These are phyloP conservation scores for Tricharina praecox DNA, from an alignment of 495 filamentous ascomycete genomes.

Conservation along the genomic window DNA sequence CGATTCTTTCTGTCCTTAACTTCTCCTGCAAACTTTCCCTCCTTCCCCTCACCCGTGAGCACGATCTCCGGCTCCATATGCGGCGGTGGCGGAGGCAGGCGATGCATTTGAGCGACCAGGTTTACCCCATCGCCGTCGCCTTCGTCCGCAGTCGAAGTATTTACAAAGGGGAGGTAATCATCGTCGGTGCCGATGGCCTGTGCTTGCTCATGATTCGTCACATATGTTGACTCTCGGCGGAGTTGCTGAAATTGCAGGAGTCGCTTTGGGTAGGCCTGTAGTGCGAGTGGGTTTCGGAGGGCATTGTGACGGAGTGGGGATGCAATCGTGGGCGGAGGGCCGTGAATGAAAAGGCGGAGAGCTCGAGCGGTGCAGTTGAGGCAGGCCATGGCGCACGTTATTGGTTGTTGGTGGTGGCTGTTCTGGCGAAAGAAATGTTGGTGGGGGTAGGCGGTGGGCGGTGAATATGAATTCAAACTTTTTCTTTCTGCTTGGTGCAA, in stretches of 20 bases:
- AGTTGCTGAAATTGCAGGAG: background rate
- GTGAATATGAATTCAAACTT: too few relatives aligned
- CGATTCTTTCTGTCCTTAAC: background rate
- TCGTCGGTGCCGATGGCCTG: slow-evolving; percentile 13
- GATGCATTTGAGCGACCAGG: background rate
- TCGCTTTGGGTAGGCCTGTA: background rate
- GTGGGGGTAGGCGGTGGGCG: too few relatives aligned
- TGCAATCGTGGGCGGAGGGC: background rate
- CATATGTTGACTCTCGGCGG: background rate
- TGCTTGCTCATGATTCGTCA: slow-evolving; percentile 5
- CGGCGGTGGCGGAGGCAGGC: slow-evolving; percentile 9
- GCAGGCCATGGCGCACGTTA: slow-evolving; percentile 11
- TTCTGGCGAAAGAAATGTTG: too few relatives aligned
- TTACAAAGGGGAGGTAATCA: slow-evolving; percentile 23
- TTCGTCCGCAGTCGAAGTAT: too few relatives aligned
- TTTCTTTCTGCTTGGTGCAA: too few relatives aligned
- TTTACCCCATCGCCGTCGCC: too few relatives aligned
- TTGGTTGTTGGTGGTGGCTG: too few relatives aligned
- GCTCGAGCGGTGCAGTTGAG: slow-evolving; percentile 13
- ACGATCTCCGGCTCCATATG: slow-evolving; percentile 11
- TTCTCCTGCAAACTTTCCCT: background rate
- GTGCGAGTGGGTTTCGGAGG: background rate
- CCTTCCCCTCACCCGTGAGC: background rate
- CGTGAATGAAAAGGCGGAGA: slow-evolving; percentile 14
- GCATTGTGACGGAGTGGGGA: background rate